Percentiles rank a stretch among this genome's conserved stretches.
These are phyloP conservation scores for Byssochlamys sp. DNA, from an alignment of 2,329 filamentous ascomycete species.

Conservation along the genomic window DNA sequence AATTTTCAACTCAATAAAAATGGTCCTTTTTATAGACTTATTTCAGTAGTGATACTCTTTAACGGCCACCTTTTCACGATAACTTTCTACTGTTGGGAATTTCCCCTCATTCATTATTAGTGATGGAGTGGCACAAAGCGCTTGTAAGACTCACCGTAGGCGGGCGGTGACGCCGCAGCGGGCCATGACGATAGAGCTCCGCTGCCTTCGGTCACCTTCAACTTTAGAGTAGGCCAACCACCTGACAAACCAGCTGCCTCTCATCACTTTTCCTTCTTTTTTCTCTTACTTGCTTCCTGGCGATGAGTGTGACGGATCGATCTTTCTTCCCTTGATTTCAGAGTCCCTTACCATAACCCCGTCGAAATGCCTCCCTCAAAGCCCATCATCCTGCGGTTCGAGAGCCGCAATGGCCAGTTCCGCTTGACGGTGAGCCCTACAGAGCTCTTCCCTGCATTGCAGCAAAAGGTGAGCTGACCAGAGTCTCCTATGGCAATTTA, in stretches of 20 bases:
- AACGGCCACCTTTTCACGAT: not conserved
- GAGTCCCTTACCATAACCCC: not conserved
- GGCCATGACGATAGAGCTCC: slow-evolving; percentile 18
- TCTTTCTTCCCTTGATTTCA: not conserved
- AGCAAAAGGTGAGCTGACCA: slow-evolving; percentile 32
- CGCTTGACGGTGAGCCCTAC: slow-evolving; percentile 67
- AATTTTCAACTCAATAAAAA: too few species aligned
- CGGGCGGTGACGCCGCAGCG: slow-evolving; percentile 3
- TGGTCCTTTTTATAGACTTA: too few species aligned
- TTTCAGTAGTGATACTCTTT: too few species aligned
- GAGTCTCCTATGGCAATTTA: not conserved
- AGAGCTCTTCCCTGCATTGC: slow-evolving; percentile 57
- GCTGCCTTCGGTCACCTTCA: slow-evolving; percentile 6
- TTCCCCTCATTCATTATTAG: not conserved
- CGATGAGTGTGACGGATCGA: not conserved
- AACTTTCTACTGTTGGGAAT: not conserved
- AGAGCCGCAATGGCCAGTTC: slow-evolving; percentile 86
- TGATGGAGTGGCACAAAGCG: not conserved
- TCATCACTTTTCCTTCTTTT: not conserved
- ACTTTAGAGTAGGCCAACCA: not conserved
- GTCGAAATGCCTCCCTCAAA: slow-evolving; percentile 26
- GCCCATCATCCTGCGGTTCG: slow-evolving; percentile 73
- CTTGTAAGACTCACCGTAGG: not conserved
- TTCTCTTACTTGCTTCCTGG: not conserved
- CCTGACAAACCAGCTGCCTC: not conserved